Percentiles rank a stretch among this genome's conserved stretches.
Evolutionary conservation across 345 rosid species (phyloP).

Genomic region (Dipteronia dyeriana): DNA sequence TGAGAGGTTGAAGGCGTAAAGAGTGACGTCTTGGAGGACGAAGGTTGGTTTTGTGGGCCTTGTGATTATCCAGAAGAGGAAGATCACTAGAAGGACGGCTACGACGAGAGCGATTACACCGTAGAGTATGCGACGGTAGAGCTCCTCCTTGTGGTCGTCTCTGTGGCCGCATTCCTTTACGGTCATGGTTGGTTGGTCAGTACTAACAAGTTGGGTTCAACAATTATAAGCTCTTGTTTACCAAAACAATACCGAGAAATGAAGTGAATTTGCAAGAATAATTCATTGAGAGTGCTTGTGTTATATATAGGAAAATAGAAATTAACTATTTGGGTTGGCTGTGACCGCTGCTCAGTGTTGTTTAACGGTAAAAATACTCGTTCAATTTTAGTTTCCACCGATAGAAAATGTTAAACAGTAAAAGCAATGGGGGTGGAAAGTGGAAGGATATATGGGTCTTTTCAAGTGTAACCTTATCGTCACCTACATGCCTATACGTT

Average conservation of each 20-base stretch:
- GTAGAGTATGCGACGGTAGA: constrained; percentile 21
- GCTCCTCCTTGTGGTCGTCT: constrained; percentile 21
- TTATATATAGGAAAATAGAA: background rate
- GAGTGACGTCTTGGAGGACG: constrained; percentile 64
- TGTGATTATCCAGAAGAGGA: constrained; percentile 55
- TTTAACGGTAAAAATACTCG: too few relatives aligned
- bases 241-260: background rate
- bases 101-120: constrained; percentile 20
- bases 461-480: constrained; percentile 15
- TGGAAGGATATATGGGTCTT: background rate
- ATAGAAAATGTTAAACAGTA: background rate
- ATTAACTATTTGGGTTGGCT: too few relatives aligned
- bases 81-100: constrained; percentile 37
- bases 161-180: constrained; percentile 38
- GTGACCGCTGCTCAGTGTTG: too few relatives aligned
- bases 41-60: constrained; percentile 68
- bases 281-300: background rate
- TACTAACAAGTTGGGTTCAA: background rate
- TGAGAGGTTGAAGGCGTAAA: constrained; percentile 57
- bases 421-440: constrained; percentile 18
- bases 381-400: too few relatives aligned
- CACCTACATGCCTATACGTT: background rate
- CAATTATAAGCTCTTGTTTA: background rate
- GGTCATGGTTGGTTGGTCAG: constrained; percentile 26
- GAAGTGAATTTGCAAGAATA: background rate